phyloP scores from a whole-genome alignment of 2,329 filamentous ascomycete genomes.

The Aspergillus ustus region DNA sequence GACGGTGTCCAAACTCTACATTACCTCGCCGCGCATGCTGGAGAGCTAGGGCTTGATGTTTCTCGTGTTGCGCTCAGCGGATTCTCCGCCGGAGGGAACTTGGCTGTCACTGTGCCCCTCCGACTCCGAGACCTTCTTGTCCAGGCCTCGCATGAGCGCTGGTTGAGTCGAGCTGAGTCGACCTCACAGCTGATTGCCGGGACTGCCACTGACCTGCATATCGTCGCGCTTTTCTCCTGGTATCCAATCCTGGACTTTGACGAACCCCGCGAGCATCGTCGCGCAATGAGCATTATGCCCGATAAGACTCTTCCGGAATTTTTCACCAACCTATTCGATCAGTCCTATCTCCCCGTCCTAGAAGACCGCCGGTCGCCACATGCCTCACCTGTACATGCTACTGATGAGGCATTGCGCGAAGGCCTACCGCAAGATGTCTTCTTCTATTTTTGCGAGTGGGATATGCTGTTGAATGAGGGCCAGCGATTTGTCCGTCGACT shows the following conservation, averaged over 20 bases:
- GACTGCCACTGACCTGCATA: constrained; percentile 48
- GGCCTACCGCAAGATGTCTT: constrained; percentile 64
- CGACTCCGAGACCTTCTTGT: constrained; percentile 53
- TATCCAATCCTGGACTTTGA: constrained; percentile 68
- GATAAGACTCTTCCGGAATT: constrained; percentile 54
- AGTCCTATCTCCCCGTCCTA: constrained; percentile 52
- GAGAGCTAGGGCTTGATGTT: constrained; percentile 61
- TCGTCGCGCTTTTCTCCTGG: constrained; percentile 64
- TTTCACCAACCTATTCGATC: constrained; percentile 56
- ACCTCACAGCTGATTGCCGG: constrained; percentile 42
- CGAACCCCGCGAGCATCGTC: constrained; percentile 62
- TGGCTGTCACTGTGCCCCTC: constrained; percentile 65
- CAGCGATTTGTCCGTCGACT: constrained; percentile 49
- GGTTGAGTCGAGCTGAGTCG: constrained; percentile 37
- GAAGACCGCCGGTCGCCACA: constrained; percentile 60
- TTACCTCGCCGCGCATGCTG: constrained; percentile 61
- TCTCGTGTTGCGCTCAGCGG: constrained; percentile 63
- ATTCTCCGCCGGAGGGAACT: constrained; percentile 67
- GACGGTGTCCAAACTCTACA: constrained; percentile 66
- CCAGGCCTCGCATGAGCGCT: constrained; percentile 30
- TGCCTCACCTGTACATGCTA: constrained; percentile 62
- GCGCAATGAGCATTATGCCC: constrained; percentile 58
- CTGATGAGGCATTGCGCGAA: constrained; percentile 56
- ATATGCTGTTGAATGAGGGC: constrained; percentile 68
- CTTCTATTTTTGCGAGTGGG: constrained; percentile 68